These are phyloP conservation scores for Cytospora paraplurivora DNA, from an alignment of 2,329 filamentous ascomycete species.

Conservation along the genomic window DNA sequence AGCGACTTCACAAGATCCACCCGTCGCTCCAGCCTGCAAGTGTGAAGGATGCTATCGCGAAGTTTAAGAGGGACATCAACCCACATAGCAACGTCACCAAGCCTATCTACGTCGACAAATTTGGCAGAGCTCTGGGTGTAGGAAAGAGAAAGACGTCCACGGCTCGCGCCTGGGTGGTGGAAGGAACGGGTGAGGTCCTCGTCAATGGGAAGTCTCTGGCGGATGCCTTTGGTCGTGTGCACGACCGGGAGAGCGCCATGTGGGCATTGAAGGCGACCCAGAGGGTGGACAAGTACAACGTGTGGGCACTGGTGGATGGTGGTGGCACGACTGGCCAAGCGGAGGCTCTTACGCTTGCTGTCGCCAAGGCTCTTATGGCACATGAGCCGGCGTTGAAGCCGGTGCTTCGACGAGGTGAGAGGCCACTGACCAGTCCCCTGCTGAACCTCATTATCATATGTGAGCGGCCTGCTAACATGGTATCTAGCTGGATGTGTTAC, in stretches of 20 bases:
- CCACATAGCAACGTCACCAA: conserved; percentile 65
- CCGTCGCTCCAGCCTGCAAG: conserved; percentile 72
- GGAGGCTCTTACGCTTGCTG: conserved; percentile 86
- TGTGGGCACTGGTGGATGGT: conserved; percentile 82
- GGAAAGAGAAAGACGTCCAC: conserved; percentile 86
- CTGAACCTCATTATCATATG: background rate
- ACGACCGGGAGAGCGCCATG: conserved; percentile 91
- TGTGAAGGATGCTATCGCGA: conserved; percentile 63
- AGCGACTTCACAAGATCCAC: conserved; percentile 82
- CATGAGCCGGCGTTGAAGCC: conserved; percentile 94
- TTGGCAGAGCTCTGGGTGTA: conserved; percentile 76
- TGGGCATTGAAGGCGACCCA: conserved; percentile 86
- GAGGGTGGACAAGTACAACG: conserved; percentile 93
- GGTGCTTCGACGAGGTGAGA: conserved; percentile 82
- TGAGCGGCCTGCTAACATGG: conserved; percentile 24
- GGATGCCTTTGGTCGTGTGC: conserved; percentile 80
- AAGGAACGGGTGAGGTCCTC: conserved; percentile 86
- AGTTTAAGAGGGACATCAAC: conserved; percentile 76
- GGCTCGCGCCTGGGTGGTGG: conserved; percentile 84
- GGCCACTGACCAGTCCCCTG: conserved; percentile 11
- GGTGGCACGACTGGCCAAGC: conserved; percentile 95
- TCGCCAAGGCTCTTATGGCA: conserved; percentile 83
- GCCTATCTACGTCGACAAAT: conserved; percentile 69
- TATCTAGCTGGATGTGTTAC: conserved; percentile 84
- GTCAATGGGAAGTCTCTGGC: conserved; percentile 87